phyloP scores from a whole-genome alignment of 2,329 filamentous ascomycete species.

The Xylaria arbuscula region DNA sequence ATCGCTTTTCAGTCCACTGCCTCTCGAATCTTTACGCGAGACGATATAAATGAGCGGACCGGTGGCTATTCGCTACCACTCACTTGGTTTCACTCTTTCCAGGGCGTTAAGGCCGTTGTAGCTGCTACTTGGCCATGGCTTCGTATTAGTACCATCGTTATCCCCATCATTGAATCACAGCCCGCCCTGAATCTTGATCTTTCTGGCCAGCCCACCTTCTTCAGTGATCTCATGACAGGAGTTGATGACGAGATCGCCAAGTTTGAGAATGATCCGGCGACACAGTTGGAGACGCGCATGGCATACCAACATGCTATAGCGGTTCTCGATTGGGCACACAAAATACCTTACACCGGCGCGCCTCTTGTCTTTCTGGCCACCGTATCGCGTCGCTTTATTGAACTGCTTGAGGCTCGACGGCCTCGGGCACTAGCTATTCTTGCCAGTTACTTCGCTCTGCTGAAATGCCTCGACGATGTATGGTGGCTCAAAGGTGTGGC shows the following conservation, averaged over 20 bases:
- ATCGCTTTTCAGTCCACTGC: constrained; percentile 76
- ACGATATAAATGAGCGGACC: constrained; percentile 59
- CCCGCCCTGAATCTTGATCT: constrained; percentile 71
- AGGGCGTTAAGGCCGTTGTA: constrained; percentile 73
- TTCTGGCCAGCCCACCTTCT: constrained; percentile 66
- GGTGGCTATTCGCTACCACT: constrained; percentile 67
- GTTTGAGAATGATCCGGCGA: constrained; percentile 42
- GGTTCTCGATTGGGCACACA: constrained; percentile 74
- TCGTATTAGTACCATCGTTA: constrained; percentile 65
- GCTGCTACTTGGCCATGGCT: constrained; percentile 73
- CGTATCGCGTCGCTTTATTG: constrained; percentile 70
- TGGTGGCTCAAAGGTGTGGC: constrained; percentile 80
- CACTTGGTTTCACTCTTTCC: constrained; percentile 74
- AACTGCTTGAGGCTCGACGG: constrained; percentile 67
- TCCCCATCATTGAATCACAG: constrained; percentile 72
- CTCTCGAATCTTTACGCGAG: constrained; percentile 69
- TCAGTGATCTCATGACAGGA: constrained; percentile 68
- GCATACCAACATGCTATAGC: constrained; percentile 73
- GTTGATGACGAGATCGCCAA: constrained; percentile 65
- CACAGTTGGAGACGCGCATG: constrained; percentile 56
- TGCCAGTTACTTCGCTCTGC: constrained; percentile 73
- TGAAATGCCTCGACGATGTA: constrained; percentile 69
- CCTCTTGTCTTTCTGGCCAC: constrained; percentile 73
- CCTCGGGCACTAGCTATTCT: constrained; percentile 72
- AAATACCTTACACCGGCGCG: constrained; percentile 67